Percentiles rank a stretch among this genome's conserved stretches.
Evolutionary conservation across 2,329 filamentous ascomycete species (phyloP).

Genomic region (Pseudogymnoascus sp.): DNA sequence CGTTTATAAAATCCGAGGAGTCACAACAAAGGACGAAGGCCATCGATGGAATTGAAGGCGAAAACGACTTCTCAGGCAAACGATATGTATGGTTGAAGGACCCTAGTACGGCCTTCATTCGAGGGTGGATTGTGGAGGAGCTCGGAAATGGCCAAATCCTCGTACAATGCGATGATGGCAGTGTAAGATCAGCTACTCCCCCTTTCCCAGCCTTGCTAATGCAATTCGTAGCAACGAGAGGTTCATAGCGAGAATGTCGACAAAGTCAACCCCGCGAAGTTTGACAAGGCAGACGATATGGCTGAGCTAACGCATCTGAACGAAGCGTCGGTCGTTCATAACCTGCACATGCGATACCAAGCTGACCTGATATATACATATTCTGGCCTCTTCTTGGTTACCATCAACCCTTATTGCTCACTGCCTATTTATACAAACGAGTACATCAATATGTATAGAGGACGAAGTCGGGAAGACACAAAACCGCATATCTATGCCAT

Average conservation of each 20-base stretch:
- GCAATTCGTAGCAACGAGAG: slow-evolving; percentile 63
- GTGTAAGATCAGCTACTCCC: slow-evolving; percentile 43
- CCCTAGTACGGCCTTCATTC: slow-evolving; percentile 76
- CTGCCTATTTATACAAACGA: slow-evolving; percentile 94
- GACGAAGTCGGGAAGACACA: slow-evolving; percentile 81
- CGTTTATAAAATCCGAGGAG: slow-evolving; percentile 88
- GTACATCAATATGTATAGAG: slow-evolving; percentile 97
- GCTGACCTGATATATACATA: slow-evolving; percentile 97
- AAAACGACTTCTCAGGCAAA: slow-evolving; percentile 98
- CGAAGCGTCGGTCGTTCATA: slow-evolving; percentile 95
- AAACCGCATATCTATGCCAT: slow-evolving; percentile 97
- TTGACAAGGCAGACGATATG: slow-evolving; percentile 99
- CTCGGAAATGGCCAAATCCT: slow-evolving; percentile 58
- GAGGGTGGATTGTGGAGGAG: slow-evolving; percentile 86
- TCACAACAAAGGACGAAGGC: slow-evolving; percentile 47
- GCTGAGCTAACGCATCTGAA: slow-evolving; percentile 96
- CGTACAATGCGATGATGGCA: slow-evolving; percentile 90
- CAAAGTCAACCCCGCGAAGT: slow-evolving; percentile 98
- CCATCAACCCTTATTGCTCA: slow-evolving; percentile 92
- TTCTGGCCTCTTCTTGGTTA: slow-evolving; percentile 91
- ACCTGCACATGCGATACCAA: slow-evolving; percentile 90
- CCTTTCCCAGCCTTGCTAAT: slow-evolving; percentile 15
- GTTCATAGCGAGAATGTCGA: slow-evolving; percentile 82
- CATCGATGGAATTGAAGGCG: slow-evolving; percentile 76
- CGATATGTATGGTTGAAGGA: slow-evolving; percentile 97